phyloP scores from a whole-genome alignment of 306 rosid genomes.

The Malus orientalis region DNA sequence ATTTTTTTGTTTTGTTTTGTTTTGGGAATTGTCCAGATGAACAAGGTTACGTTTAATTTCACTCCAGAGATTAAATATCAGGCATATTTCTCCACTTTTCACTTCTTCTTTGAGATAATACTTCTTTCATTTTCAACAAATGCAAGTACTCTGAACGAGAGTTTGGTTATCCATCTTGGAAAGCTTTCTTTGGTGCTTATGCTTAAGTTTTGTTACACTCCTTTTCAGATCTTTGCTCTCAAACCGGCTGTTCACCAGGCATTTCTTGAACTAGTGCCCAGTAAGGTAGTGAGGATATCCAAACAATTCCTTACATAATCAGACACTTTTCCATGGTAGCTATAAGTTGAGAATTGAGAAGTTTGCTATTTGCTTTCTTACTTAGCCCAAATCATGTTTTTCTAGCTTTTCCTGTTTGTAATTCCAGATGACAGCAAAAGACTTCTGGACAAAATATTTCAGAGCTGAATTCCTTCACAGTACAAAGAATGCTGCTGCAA shows the following conservation, averaged over 20 bases:
- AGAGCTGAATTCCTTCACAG: conserved; percentile 91
- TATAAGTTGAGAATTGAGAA: not conserved
- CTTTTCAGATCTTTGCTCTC: conserved; percentile 75
- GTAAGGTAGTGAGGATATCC: conserved; percentile 50
- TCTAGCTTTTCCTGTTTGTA: conserved; percentile 5
- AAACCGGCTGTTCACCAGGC: conserved; percentile 97
- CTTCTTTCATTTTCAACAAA: not conserved
- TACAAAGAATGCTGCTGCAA: conserved; percentile 69
- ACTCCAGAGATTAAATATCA: conserved; percentile 94
- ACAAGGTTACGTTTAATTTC: conserved; percentile 86
- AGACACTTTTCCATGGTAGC: not conserved
- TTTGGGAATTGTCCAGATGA: conserved; percentile 45
- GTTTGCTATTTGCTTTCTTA: not conserved
- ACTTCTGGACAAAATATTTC: conserved; percentile 92
- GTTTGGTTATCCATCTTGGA: not conserved
- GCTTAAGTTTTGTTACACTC: conserved; percentile 9
- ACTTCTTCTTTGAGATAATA: conserved; percentile 3
- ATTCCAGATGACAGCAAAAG: conserved; percentile 78
- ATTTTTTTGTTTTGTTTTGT: not conserved
- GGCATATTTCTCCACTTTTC: conserved; percentile 36
- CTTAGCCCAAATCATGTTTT: not conserved
- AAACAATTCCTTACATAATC: conserved; percentile 4
- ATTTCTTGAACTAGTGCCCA: conserved; percentile 72
- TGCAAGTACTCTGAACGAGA: not conserved
- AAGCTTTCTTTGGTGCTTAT: not conserved